Percentiles rank a stretch among this genome's conserved stretches.
phyloP scores from a whole-genome alignment of 192 early-diverging fungal genomes.

The Backusella parvicylindrica region DNA sequence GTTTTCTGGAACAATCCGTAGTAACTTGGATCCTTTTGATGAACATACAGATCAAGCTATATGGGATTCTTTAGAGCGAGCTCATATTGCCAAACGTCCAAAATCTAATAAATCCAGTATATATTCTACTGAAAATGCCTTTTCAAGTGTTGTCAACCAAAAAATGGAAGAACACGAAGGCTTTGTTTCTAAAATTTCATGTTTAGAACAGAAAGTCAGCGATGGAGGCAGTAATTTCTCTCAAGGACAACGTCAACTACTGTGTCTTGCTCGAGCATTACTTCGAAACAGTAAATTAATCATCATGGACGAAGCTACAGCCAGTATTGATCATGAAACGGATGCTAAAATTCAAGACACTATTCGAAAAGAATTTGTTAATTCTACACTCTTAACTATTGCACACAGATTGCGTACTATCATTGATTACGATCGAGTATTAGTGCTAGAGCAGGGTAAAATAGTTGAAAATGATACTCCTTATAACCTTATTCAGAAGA shows the following conservation, averaged over 20 bases:
- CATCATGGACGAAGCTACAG: slow-evolving; percentile 89
- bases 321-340: slow-evolving; percentile 80
- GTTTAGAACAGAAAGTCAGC: slow-evolving; percentile 45
- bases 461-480: slow-evolving; percentile 81
- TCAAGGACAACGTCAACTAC: slow-evolving; percentile 81
- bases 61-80: slow-evolving; percentile 21
- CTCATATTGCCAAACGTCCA: neutral
- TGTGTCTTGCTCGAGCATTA: slow-evolving; percentile 77
- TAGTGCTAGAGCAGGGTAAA: slow-evolving; percentile 75
- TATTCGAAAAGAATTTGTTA: slow-evolving; percentile 69
- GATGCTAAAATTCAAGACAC: slow-evolving; percentile 82
- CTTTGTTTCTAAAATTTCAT: slow-evolving; percentile 6
- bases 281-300: slow-evolving; percentile 54
- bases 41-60: slow-evolving; percentile 58
- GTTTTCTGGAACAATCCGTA: slow-evolving; percentile 65
- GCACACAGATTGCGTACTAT: slow-evolving; percentile 51
- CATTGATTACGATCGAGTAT: slow-evolving; percentile 45
- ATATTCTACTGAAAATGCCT: neutral
- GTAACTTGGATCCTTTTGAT: slow-evolving; percentile 81
- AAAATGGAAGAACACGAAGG: neutral
- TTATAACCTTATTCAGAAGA: slow-evolving; percentile 55
- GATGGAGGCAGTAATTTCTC: slow-evolving; percentile 76
- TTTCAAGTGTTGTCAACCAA: neutral
- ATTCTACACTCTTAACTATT: slow-evolving; percentile 54
- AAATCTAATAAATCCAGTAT: neutral